Base-by-base conservation (phyloP, 768 basidiomycete species). In the Phlegmacium glaucopus region DNA sequence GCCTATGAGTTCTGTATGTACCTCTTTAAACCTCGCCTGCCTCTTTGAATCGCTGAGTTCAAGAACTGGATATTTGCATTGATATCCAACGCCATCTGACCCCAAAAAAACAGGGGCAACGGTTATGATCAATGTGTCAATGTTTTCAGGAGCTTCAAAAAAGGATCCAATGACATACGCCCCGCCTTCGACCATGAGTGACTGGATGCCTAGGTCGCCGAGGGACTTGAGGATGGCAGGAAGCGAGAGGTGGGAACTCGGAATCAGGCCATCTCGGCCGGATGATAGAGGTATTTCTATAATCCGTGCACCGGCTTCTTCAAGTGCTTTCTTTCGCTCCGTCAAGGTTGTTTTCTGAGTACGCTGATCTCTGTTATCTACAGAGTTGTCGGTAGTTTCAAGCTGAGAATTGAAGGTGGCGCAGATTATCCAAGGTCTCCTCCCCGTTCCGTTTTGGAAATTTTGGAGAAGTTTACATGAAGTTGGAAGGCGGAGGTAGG, bases 161-260 rank as follows among this genome's bases (percentile, higher is more conserved):
- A 92, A 90, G 1, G 88, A 82, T 6, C 75, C 71, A 47, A 99
- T 92, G 52, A 99, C 75, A 8, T 70, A 68, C 8, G 91, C 87
- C 12, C 96, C 96, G 44, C 96, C 96, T 70, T 99, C 96, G 6
- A 97, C 89, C 95, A 99, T 99, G 45, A 97, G 69, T 9, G 83
- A 85, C 9, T 67, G 66, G 51, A 95, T 72, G 3, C 79, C 82
- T n/a, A 75, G 67, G 9, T 66, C 63, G n/a, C 65, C 66, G 18
- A 96, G 70, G 6, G 68, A 66, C 10, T 53, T 56, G 4, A 94
- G 77, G 13, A 90, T 62, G 4, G 60, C 59, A 3, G 65, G 60
- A 26, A 89, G 64, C 22, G 76, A 67, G 45, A 29, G 44, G 25
- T 41, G 50, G 9, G 50, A 30, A 32, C 47, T 41, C 39, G 27